A percentile compares a stretch with the other conserved stretches of the same genome.
These are phyloP conservation scores for Cudoniella acicularis DNA, from an alignment of 495 filamentous ascomycete species.

Conservation along the genomic window DNA sequence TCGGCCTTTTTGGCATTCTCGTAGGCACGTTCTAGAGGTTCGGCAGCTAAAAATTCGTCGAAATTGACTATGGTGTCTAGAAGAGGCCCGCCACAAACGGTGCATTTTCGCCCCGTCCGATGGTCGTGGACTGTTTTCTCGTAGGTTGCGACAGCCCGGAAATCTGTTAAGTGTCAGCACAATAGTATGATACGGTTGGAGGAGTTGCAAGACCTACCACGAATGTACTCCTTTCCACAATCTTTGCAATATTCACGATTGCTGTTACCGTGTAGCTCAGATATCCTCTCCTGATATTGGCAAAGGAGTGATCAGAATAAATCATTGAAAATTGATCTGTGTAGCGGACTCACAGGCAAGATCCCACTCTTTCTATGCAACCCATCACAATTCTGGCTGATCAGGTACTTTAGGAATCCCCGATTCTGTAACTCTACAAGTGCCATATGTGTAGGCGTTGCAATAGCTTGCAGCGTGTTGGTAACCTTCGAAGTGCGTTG, in stretches of 20 bases:
- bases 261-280: slow-evolving; percentile 44
- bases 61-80: slow-evolving; percentile 45
- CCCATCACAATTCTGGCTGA: slow-evolving; percentile 46
- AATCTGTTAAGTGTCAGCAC: slow-evolving; percentile 28
- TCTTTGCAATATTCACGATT: slow-evolving; percentile 42
- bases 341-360: slow-evolving; percentile 28
- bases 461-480: slow-evolving; percentile 39
- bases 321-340: background rate
- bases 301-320: slow-evolving; percentile 1
- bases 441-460: slow-evolving; percentile 45
- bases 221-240: slow-evolving; percentile 43
- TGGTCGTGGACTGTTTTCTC: slow-evolving; percentile 39
- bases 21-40: slow-evolving; percentile 30
- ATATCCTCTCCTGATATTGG: slow-evolving; percentile 29
- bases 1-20: slow-evolving; percentile 37
- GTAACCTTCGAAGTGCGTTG: slow-evolving; percentile 20
- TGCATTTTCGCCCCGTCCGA: slow-evolving; percentile 41
- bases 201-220: slow-evolving; percentile 25
- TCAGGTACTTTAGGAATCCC: slow-evolving; percentile 37
- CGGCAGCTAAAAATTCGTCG: slow-evolving; percentile 31
- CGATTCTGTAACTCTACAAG: slow-evolving; percentile 41
- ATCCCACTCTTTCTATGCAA: slow-evolving; percentile 43
- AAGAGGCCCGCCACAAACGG: slow-evolving; percentile 30
- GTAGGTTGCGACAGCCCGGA: slow-evolving; percentile 41
- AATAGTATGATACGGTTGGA: background rate